phyloP scores from a whole-genome alignment of 257 asterid genomes.

The Ophiorrhiza pumila region DNA sequence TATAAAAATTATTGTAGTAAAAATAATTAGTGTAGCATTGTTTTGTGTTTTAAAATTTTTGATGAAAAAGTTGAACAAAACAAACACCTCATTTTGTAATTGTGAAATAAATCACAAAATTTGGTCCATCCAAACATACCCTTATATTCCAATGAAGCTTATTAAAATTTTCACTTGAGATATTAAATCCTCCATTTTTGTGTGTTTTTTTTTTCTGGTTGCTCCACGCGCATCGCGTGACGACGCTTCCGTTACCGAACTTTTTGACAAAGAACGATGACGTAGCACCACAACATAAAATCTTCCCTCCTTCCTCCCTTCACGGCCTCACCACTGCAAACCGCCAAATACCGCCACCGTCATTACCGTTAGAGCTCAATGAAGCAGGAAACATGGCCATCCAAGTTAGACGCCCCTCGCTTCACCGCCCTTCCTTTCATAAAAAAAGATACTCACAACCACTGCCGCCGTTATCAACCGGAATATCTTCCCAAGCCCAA shows the following conservation, averaged over 20 bases:
- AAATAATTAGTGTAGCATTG: too few relatives aligned
- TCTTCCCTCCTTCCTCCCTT: background rate
- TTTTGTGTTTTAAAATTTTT: too few relatives aligned
- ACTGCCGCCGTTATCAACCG: constrained; percentile 10
- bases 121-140: too few relatives aligned
- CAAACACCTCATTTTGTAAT: too few relatives aligned
- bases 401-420: constrained; percentile 32
- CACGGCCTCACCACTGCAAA: background rate
- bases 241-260: background rate
- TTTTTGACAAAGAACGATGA: too few relatives aligned
- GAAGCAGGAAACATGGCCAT: constrained; percentile 48
- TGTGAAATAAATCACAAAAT: too few relatives aligned
- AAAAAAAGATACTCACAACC: constrained; percentile 27
- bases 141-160: too few relatives aligned
- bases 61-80: too few relatives aligned
- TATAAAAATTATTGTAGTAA: too few relatives aligned
- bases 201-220: background rate
- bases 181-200: too few relatives aligned
- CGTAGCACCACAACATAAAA: background rate
- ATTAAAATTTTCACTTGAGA: too few relatives aligned
- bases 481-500: constrained; percentile 21
- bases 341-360: constrained; percentile 7
- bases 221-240: background rate
- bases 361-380: constrained; percentile 9
- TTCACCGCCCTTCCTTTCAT: constrained; percentile 34